These are phyloP conservation scores for Zygoascus meyerae DNA, from an alignment of 1,139 yeast species.

Conservation along the genomic window DNA sequence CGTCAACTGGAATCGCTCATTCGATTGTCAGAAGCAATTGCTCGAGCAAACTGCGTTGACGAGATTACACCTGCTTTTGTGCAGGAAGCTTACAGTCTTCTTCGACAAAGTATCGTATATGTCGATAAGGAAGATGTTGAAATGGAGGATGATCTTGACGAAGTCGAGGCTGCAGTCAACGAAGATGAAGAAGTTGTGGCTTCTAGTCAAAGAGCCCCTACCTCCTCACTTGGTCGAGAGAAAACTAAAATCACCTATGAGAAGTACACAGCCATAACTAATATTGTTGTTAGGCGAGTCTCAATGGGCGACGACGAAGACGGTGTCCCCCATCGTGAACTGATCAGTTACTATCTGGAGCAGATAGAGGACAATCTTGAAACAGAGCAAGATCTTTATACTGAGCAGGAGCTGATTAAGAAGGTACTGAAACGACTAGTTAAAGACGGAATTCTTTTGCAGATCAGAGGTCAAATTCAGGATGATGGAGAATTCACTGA, in stretches of 20 bases:
- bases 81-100: constrained; percentile 85
- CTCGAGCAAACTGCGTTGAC: constrained; percentile 92
- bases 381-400: constrained; percentile 64
- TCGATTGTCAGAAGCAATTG: constrained; percentile 92
- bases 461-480: constrained; percentile 54
- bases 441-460: constrained; percentile 80
- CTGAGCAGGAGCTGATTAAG: constrained; percentile 63
- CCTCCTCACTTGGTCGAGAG: constrained; percentile 14
- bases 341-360: constrained; percentile 75
- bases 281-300: constrained; percentile 65
- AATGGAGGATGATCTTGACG: constrained; percentile 57
- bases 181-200: constrained; percentile 7
- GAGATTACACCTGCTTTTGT: constrained; percentile 83
- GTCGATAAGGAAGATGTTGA: constrained; percentile 94
- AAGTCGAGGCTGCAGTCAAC: constrained; percentile 18
- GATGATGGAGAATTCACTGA: constrained; percentile 35
- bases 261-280: constrained; percentile 79
- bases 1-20: constrained; percentile 93
- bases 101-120: constrained; percentile 86
- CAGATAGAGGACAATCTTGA: constrained; percentile 68
- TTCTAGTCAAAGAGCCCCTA: constrained; percentile 2
- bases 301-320: constrained; percentile 42
- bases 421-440: constrained; percentile 82
- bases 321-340: constrained; percentile 65
- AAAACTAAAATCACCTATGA: constrained; percentile 71